Percentiles rank a stretch among this genome's conserved stretches.
phyloP scores from a whole-genome alignment of 306 rosid species.

The Macrotyloma uniflorum region DNA sequence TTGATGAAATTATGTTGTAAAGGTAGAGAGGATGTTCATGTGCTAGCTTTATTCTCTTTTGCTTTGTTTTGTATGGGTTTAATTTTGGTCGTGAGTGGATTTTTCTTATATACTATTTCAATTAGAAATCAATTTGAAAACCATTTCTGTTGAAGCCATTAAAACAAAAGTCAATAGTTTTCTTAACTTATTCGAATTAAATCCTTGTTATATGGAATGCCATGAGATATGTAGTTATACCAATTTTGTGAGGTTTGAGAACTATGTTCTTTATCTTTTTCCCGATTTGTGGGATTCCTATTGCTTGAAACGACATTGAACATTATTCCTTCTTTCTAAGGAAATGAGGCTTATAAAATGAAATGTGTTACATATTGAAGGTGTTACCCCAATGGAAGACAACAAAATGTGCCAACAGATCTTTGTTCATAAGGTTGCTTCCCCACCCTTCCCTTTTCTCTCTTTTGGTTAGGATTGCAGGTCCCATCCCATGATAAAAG shows the following conservation, averaged over 20 bases:
- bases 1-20: too few species aligned
- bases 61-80: too few species aligned
- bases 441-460: background rate
- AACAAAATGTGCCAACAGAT: background rate
- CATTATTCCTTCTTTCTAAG: background rate
- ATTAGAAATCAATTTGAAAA: too few species aligned
- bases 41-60: too few species aligned
- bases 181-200: background rate
- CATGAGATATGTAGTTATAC: background rate
- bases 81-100: too few species aligned
- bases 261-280: background rate
- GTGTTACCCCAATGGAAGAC: constrained; percentile 9
- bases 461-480: background rate
- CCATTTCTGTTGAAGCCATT: too few species aligned
- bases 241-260: background rate
- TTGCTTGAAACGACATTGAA: background rate
- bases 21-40: too few species aligned
- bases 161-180: too few species aligned
- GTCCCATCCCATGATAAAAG: constrained; percentile 14
- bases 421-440: constrained; percentile 18
- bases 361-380: background rate
- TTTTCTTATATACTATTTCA: too few species aligned
- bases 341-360: background rate
- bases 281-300: too few species aligned
- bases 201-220: background rate